These are phyloP conservation scores for Nicotiana obtusifolia DNA, from an alignment of 257 asterid species.

Conservation along the genomic window DNA sequence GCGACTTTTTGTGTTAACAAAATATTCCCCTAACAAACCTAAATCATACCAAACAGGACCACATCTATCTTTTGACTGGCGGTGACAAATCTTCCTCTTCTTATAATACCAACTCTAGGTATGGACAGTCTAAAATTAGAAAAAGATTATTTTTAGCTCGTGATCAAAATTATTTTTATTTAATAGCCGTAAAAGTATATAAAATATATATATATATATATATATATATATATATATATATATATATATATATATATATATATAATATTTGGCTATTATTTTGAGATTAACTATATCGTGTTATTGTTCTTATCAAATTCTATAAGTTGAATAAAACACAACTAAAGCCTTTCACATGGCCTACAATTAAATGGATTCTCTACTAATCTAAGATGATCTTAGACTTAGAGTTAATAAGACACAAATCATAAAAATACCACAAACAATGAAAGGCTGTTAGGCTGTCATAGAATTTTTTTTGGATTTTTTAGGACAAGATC, in stretches of 20 bases:
- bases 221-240: too few species aligned
- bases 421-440: background rate
- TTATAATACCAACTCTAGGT: background rate
- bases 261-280: too few species aligned
- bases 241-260: too few species aligned
- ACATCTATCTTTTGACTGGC: background rate
- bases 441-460: background rate
- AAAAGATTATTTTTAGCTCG: too few species aligned
- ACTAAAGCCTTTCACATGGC: background rate
- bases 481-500: background rate
- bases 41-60: background rate
- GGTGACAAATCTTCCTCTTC: background rate
- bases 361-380: background rate
- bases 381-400: background rate
- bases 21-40: too few species aligned
- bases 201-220: too few species aligned
- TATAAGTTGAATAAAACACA: background rate
- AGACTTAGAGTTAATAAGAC: background rate
- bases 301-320: too few species aligned
- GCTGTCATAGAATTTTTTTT: background rate
- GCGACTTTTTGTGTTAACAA: too few species aligned
- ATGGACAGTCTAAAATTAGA: background rate
- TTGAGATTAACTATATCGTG: fast-evolving
- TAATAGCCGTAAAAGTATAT: too few species aligned
- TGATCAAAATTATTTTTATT: too few species aligned